A percentile compares a stretch with the other conserved stretches of the same genome.
Conservation (phyloP, 2,329 filamentous ascomycete genomes). For the Trichophyton verrucosum region DNA sequence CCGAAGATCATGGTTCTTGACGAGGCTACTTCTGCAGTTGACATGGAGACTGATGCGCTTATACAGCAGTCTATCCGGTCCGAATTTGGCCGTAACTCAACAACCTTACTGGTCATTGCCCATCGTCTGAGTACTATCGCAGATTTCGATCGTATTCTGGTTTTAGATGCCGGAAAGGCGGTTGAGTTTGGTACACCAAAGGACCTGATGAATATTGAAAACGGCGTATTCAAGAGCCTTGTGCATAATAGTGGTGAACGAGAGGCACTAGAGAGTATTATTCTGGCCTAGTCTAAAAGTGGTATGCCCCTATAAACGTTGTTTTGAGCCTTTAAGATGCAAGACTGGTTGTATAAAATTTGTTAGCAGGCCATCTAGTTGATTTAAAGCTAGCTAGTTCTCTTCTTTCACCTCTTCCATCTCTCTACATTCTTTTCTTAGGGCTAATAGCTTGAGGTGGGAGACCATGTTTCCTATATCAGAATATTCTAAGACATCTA, state of each 20-base stretch:
- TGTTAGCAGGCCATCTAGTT: too few relatives aligned
- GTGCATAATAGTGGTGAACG: slow-evolving; percentile 30
- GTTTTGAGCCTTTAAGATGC: too few relatives aligned
- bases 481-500: too few relatives aligned
- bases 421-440: too few relatives aligned
- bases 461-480: too few relatives aligned
- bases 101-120: slow-evolving; percentile 61
- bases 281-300: slow-evolving; percentile 10
- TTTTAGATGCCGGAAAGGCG: slow-evolving; percentile 54
- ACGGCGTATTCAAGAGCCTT: slow-evolving; percentile 48
- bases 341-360: too few relatives aligned
- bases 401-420: too few relatives aligned
- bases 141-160: slow-evolving; percentile 62
- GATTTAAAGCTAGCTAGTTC: too few relatives aligned
- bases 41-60: slow-evolving; percentile 61
- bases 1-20: slow-evolving; percentile 71
- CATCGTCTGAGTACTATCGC: slow-evolving; percentile 65
- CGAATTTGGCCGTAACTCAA: slow-evolving; percentile 50
- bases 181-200: slow-evolving; percentile 55
- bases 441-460: too few relatives aligned
- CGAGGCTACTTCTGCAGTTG: slow-evolving; percentile 66
- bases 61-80: slow-evolving; percentile 63
- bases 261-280: slow-evolving; percentile 20
- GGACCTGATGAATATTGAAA: slow-evolving; percentile 45
- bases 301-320: not conserved